Evolutionary conservation across 2,329 filamentous ascomycete genomes (phyloP).

Genomic region (Aspergillus flavus): DNA sequence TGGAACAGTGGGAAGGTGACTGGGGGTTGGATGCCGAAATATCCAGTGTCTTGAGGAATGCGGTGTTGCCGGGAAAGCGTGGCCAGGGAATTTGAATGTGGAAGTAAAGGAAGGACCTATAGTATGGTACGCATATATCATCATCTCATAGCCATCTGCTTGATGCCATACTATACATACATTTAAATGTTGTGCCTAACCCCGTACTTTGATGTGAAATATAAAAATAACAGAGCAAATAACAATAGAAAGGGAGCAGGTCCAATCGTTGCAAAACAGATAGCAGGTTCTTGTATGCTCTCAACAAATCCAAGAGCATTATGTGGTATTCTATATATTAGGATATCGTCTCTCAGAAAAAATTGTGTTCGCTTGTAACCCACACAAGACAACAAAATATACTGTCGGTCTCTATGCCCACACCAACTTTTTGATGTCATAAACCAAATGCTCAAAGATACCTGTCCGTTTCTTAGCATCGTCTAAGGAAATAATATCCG

Average conservation of each 20-base stretch:
- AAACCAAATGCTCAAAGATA: constrained; percentile 80
- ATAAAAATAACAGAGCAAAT: background rate
- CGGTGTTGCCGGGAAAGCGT: background rate
- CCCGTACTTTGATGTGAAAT: background rate
- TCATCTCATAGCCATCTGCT: too few relatives aligned
- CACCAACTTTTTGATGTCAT: constrained; percentile 90
- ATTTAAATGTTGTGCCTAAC: background rate
- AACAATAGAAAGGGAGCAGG: background rate
- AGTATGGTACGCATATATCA: too few relatives aligned
- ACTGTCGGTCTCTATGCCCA: constrained; percentile 61
- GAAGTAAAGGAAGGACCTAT: background rate
- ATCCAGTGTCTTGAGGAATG: constrained; percentile 15
- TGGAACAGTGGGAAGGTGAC: constrained; percentile 59
- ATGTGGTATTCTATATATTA: background rate
- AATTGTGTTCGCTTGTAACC: background rate
- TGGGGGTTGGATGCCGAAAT: constrained; percentile 49
- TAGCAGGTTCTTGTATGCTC: background rate
- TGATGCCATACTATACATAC: background rate
- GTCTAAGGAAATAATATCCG: constrained; percentile 77
- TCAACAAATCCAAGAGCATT: background rate
- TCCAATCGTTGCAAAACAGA: background rate
- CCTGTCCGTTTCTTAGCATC: constrained; percentile 88
- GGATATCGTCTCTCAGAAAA: background rate
- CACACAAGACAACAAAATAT: background rate
- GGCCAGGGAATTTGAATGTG: background rate